phyloP scores from a whole-genome alignment of 1,284 basidiomycete species.

The Tranzscheliella williamsii region DNA sequence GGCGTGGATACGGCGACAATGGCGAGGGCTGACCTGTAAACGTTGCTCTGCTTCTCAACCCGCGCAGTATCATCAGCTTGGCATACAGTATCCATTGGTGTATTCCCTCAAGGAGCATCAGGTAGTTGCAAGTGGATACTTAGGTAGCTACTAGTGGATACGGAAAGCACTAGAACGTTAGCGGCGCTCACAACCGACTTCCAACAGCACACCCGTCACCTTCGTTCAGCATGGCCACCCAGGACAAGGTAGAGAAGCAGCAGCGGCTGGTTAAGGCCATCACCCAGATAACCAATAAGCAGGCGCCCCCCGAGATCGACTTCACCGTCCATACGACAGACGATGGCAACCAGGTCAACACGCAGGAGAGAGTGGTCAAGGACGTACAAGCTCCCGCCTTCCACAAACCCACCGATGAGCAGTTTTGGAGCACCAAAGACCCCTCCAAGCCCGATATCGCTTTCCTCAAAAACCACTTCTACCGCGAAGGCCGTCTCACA shows the following conservation, averaged over 20 bases:
- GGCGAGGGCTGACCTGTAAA: too few relatives aligned
- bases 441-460: constrained; percentile 70
- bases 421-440: constrained; percentile 68
- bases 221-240: constrained; percentile 16
- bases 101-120: too few relatives aligned
- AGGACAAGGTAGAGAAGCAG: constrained; percentile 19
- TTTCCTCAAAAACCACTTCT: constrained; percentile 98
- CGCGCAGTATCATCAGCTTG: too few relatives aligned
- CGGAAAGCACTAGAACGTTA: too few relatives aligned
- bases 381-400: constrained; percentile 70
- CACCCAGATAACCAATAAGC: constrained; percentile 54
- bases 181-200: too few relatives aligned
- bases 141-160: too few relatives aligned
- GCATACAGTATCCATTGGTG: too few relatives aligned
- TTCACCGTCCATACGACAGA: constrained; percentile 63
- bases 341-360: constrained; percentile 62
- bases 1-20: too few relatives aligned
- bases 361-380: constrained; percentile 63
- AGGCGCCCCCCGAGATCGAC: constrained; percentile 58
- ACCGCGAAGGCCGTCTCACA: constrained; percentile 83
- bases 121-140: too few relatives aligned
- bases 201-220: too few relatives aligned
- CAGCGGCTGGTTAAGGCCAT: constrained; percentile 51
- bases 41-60: too few relatives aligned
- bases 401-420: constrained; percentile 83